Percentiles rank a stretch among this genome's conserved stretches.
Conservation (phyloP, 805 yeast genomes). For the Lipomyces chichibuensis region DNA sequence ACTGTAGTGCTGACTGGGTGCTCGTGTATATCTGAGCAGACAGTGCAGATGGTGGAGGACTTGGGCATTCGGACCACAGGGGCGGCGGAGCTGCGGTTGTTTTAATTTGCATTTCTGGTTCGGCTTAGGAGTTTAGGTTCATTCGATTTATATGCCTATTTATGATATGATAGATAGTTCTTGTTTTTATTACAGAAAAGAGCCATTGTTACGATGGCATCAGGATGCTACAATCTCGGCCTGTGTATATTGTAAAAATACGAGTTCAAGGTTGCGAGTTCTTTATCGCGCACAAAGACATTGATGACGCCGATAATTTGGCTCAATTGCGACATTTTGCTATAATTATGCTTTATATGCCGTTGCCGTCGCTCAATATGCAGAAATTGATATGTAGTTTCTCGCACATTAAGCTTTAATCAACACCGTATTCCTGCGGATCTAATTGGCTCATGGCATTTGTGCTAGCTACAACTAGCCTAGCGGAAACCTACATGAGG, state of each 20-base stretch:
- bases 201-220: too few species aligned
- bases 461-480: neutral
- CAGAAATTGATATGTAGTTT: neutral
- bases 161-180: neutral
- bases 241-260: too few species aligned
- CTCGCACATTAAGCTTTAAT: neutral
- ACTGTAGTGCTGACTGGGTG: neutral
- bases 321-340: neutral
- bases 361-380: neutral
- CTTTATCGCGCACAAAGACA: neutral
- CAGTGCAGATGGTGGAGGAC: neutral
- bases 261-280: too few species aligned
- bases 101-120: neutral
- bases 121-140: neutral
- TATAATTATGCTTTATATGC: neutral
- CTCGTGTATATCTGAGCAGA: neutral
- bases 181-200: neutral
- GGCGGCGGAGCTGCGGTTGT: neutral
- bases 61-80: neutral
- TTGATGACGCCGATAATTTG: too few species aligned
- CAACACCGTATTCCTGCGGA: neutral
- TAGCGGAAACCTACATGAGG: neutral
- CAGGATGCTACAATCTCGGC: too few species aligned
- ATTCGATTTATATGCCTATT: too few species aligned
- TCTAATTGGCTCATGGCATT: neutral